Conservation (phyloP, 2,329 filamentous ascomycete genomes). For the Alternaria sp. region DNA sequence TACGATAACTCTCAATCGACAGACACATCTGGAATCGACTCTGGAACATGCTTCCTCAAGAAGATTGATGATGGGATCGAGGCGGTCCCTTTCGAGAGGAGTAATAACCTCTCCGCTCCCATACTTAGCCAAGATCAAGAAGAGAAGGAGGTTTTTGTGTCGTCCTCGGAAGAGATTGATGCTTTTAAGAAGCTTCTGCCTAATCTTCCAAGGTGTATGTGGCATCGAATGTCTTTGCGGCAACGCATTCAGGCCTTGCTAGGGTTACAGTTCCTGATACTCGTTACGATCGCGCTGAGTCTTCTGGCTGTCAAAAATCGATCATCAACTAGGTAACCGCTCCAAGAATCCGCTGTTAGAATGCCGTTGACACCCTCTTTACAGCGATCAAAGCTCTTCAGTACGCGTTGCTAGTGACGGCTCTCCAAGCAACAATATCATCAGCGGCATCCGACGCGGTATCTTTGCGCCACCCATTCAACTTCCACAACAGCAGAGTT, state of each 20-base stretch:
- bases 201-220: constrained; percentile 29
- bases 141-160: constrained; percentile 42
- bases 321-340: constrained; percentile 18
- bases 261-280: constrained; percentile 28
- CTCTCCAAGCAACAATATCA: constrained; percentile 1
- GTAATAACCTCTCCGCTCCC: constrained; percentile 35
- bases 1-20: constrained; percentile 17
- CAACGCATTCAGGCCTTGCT: constrained; percentile 35
- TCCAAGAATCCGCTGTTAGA: background rate
- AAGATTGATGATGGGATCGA: constrained; percentile 44
- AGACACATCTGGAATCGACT: constrained; percentile 21
- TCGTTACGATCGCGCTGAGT: constrained; percentile 29
- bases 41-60: constrained; percentile 22
- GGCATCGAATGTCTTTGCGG: constrained; percentile 33
- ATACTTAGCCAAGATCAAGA: constrained; percentile 38
- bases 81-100: constrained; percentile 42
- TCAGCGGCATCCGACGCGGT: constrained; percentile 27
- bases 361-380: background rate
- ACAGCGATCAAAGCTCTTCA: constrained; percentile 9
- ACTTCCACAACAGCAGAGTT: constrained; percentile 36
- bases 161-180: constrained; percentile 7
- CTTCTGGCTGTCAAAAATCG: constrained; percentile 24
- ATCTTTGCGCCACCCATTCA: constrained; percentile 33
- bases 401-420: constrained; percentile 10
- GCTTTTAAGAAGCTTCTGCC: constrained; percentile 38